Conservation (phyloP, 345 rosid genomes). For the Streptanthus diversifolius region DNA sequence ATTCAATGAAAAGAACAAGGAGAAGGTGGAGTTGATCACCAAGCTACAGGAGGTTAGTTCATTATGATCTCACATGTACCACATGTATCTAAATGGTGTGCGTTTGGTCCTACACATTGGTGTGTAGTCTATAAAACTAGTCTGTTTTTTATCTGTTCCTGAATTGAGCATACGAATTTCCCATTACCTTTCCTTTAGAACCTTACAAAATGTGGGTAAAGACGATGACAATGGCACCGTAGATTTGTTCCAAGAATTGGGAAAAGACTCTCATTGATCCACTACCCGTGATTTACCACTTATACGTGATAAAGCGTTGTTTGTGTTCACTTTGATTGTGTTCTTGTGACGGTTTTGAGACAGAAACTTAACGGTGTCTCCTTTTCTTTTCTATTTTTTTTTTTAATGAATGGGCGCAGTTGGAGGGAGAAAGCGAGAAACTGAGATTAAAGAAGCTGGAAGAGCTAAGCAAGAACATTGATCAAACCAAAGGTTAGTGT, state of each 20-base stretch:
- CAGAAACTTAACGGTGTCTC: not conserved
- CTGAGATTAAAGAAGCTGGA: slow-evolving; percentile 80
- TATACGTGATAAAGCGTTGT: not conserved
- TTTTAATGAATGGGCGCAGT: slow-evolving; percentile 36
- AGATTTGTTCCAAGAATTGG: not conserved
- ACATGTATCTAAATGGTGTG: not conserved
- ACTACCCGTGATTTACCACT: not conserved
- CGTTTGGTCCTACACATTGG: not conserved
- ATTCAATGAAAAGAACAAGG: slow-evolving; percentile 81
- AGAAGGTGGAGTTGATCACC: slow-evolving; percentile 80
- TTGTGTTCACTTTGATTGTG: not conserved
- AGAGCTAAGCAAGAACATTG: slow-evolving; percentile 80
- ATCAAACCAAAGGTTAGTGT: slow-evolving; percentile 35
- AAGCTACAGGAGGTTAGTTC: slow-evolving; percentile 68
- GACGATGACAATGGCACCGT: not conserved
- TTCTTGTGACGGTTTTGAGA: not conserved
- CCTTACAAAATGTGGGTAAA: not conserved
- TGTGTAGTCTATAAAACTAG: not conserved
- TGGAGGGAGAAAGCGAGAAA: slow-evolving; percentile 81
- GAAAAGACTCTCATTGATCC: not conserved
- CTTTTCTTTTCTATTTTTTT: no score
- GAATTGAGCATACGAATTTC: not conserved
- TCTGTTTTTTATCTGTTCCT: not conserved
- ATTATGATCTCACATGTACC: not conserved
- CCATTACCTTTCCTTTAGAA: not conserved